Base-by-base conservation (phyloP, 352 stramenopile genomes). In the Phytopythium oedochilum region DNA sequence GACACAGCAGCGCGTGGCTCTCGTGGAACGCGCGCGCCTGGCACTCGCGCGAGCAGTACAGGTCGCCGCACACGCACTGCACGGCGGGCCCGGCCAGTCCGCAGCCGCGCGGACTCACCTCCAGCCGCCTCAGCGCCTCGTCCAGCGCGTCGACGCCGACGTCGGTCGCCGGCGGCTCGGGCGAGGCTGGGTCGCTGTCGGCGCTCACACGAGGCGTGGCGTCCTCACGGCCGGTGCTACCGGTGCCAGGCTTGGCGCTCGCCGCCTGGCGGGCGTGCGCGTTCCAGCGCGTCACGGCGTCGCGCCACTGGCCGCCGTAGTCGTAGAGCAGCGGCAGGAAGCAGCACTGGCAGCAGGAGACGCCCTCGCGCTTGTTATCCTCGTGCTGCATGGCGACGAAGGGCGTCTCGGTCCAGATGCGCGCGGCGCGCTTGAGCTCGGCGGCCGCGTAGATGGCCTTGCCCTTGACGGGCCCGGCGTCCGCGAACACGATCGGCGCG, bases 41-140 rank as follows among this genome's bases (percentile, higher is more conserved):
- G 59, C 88, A 96, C 14, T 81, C 59, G 45, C 78, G 77, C 7
- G 86, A 95, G 78, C 88, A 97, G 59, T 96, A 97, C 12, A 83
- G 32, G 22, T 94, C 85, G 6, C 88, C 86, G 44, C 88, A 97
- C 34, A 58, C 39, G 50, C 82, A 88, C 12, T 40, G 64, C 14
- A 71, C 67, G 5, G 29, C 66, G 0, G 78, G 57, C 0, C 52
- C 61, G 0, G 64, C 60, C 36, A 91, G 72, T 7, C 81, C 78
- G 46, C 78, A 89, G 36, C 66, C 69, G 29, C 70, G 62, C 8
- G 66, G 70, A 14, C 77, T 70, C 32, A 89, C 76, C 0, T 71
- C 40, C 25, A 86, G 57, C 20, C 63, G 47, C n/a, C 57, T 18
- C 0, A 89, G 56, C 5, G 76, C 69, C 6, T 73, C 58, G 35